Percentiles rank a stretch among this genome's conserved stretches.
phyloP scores from a whole-genome alignment of 371 early-diverging fungal genomes.

The Phascolomyces articulosus region DNA sequence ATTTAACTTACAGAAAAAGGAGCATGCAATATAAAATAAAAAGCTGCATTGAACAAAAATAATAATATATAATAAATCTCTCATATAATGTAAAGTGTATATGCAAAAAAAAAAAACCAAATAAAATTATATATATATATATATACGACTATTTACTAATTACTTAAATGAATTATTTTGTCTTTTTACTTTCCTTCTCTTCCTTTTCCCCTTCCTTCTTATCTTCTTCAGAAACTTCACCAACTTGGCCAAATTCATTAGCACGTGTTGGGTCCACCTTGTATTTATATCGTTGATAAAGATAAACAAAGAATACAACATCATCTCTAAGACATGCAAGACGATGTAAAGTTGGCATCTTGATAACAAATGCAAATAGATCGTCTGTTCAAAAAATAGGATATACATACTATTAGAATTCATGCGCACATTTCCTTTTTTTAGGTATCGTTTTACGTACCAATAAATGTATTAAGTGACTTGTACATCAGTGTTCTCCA shows the following conservation, averaged over 20 bases:
- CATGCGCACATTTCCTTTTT: not conserved
- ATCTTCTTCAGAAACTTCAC: slow-evolving; percentile 22
- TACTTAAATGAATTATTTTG: slow-evolving; percentile 27
- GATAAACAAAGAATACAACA: slow-evolving; percentile 84
- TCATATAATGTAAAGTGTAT: no score
- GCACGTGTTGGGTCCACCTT: slow-evolving; percentile 84
- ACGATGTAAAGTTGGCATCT: slow-evolving; percentile 94
- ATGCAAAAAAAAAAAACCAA: no score
- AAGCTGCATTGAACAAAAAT: no score
- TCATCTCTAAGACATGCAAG: slow-evolving; percentile 92
- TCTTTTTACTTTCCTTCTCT: slow-evolving; percentile 31
- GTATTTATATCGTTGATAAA: slow-evolving; percentile 90
- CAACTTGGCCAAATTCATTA: slow-evolving; percentile 94
- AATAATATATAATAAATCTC: no score
- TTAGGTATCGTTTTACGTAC: slow-evolving; percentile 26
- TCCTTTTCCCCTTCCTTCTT: slow-evolving; percentile 14
- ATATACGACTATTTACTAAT: no score
- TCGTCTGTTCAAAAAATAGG: slow-evolving; percentile 63
- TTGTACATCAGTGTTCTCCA: slow-evolving; percentile 95
- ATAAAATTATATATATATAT: not conserved
- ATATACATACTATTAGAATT: not conserved
- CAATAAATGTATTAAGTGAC: slow-evolving; percentile 90
- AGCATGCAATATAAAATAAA: no score
- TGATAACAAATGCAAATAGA: slow-evolving; percentile 93
- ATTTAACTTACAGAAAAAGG: no score